phyloP scores from a whole-genome alignment of 305 asterid genomes.

The Solanum hybrid region DNA sequence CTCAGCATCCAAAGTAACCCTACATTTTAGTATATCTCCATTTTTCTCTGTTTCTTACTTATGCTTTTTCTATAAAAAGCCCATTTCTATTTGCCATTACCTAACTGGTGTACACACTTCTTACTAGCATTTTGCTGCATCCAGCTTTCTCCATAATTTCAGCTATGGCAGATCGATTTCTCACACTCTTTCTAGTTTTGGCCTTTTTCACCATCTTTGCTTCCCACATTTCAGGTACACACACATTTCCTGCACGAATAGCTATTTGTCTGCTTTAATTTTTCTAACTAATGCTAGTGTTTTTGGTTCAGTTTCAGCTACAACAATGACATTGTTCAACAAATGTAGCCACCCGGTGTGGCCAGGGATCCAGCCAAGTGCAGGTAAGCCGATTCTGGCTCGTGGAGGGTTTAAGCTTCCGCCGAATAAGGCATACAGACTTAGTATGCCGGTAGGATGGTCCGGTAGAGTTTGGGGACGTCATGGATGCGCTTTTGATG shows the following conservation, averaged over 20 bases:
- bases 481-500: conserved; percentile 57
- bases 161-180: conserved; percentile 15
- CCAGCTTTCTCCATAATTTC: not conserved
- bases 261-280: not conserved
- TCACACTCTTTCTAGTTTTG: conserved; percentile 13
- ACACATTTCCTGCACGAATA: not conserved
- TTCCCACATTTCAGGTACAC: conserved; percentile 16
- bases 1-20: not conserved
- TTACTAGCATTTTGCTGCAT: not conserved
- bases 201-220: conserved; percentile 8
- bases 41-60: not conserved
- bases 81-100: not conserved
- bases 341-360: conserved; percentile 41
- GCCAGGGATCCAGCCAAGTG: conserved; percentile 45
- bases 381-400: conserved; percentile 30
- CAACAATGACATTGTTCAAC: conserved; percentile 34
- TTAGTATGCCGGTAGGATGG: conserved; percentile 59
- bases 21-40: not conserved
- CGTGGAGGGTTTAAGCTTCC: conserved; percentile 40
- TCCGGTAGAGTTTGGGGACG: conserved; percentile 83
- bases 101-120: not conserved
- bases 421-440: conserved; percentile 21
- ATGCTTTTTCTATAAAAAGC: not conserved
- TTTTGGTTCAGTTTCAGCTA: conserved; percentile 9
- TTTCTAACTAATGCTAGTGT: not conserved